Percentiles rank a stretch among this genome's conserved stretches.
phyloP scores from a whole-genome alignment of 1,139 yeast genomes.

The Protomyces pachydermus region DNA sequence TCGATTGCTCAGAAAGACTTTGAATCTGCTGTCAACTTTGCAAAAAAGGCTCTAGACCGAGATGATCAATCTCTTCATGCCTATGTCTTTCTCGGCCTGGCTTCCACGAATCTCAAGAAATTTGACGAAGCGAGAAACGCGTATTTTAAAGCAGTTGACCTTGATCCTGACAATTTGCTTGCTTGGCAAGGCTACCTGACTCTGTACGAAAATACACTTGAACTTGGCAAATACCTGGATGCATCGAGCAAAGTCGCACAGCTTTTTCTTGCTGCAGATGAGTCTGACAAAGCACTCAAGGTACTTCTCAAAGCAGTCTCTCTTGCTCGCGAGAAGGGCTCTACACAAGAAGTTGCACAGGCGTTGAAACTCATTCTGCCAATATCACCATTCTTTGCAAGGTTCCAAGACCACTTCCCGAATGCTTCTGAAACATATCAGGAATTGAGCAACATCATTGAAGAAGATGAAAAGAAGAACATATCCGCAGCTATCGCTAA shows the following conservation, averaged over 20 bases:
- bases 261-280: slow-evolving; percentile 33
- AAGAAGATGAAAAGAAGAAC: slow-evolving; percentile 44
- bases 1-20: slow-evolving; percentile 11
- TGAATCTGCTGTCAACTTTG: slow-evolving; percentile 1
- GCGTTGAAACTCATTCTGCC: slow-evolving; percentile 59
- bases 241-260: slow-evolving; percentile 37
- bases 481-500: slow-evolving; percentile 37
- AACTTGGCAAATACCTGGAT: slow-evolving; percentile 42
- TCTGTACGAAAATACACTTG: slow-evolving; percentile 49
- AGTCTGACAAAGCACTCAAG: slow-evolving; percentile 28
- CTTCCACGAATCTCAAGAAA: slow-evolving; percentile 47
- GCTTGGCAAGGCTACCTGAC: slow-evolving; percentile 80
- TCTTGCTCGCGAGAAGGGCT: slow-evolving; percentile 38
- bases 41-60: slow-evolving; percentile 47
- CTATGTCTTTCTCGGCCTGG: slow-evolving; percentile 52
- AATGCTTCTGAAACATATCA: slow-evolving; percentile 49
- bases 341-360: slow-evolving; percentile 39
- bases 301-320: slow-evolving; percentile 28
- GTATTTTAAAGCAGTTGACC: slow-evolving; percentile 53
- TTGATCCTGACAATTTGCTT: slow-evolving; percentile 52
- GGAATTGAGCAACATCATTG: slow-evolving; percentile 49
- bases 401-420: slow-evolving; percentile 52
- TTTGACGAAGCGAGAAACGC: slow-evolving; percentile 47
- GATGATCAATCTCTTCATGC: slow-evolving; percentile 65
- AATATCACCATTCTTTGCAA: slow-evolving; percentile 55